A percentile compares a stretch with the other conserved stretches of the same genome.
phyloP scores from a whole-genome alignment of 257 asterid genomes.

The Forsythia viridissima region DNA sequence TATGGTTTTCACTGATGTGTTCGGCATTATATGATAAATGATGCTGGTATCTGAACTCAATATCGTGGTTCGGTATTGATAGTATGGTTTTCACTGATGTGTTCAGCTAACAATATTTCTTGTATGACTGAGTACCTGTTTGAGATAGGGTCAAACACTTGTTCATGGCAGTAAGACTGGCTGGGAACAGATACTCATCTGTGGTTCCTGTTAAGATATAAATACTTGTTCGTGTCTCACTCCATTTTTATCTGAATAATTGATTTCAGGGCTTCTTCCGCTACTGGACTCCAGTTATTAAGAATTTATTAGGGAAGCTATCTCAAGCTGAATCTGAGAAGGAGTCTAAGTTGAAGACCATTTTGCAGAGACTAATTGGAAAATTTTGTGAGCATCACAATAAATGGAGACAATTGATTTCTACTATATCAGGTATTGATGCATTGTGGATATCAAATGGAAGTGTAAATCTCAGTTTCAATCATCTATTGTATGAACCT shows the following conservation, averaged over 20 bases:
- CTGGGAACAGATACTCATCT: slow-evolving; percentile 12
- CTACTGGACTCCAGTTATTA: slow-evolving; percentile 83
- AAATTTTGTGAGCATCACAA: slow-evolving; percentile 71
- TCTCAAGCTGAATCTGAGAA: slow-evolving; percentile 84
- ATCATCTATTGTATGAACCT: slow-evolving; percentile 12
- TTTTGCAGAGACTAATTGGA: slow-evolving; percentile 76
- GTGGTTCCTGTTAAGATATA: slow-evolving; percentile 8
- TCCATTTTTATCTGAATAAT: slow-evolving; percentile 6
- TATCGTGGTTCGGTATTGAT: neutral
- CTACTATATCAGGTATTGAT: slow-evolving; percentile 71
- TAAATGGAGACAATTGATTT: slow-evolving; percentile 85
- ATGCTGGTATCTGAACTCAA: neutral
- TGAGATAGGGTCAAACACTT: neutral
- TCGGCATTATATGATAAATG: neutral
- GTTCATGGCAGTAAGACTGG: neutral
- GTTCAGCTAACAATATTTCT: neutral
- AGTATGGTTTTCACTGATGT: neutral
- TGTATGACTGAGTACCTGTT: neutral
- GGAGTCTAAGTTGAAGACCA: slow-evolving; percentile 81
- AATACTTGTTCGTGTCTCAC: slow-evolving; percentile 18
- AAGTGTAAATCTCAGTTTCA: slow-evolving; percentile 16
- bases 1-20: neutral
- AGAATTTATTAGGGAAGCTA: slow-evolving; percentile 65
- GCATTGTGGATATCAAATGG: slow-evolving; percentile 24
- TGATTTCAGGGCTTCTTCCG: slow-evolving; percentile 77